Evolutionary conservation across 1,139 yeast genomes (phyloP).

Genomic region (Suhomyces choctaworum): DNA sequence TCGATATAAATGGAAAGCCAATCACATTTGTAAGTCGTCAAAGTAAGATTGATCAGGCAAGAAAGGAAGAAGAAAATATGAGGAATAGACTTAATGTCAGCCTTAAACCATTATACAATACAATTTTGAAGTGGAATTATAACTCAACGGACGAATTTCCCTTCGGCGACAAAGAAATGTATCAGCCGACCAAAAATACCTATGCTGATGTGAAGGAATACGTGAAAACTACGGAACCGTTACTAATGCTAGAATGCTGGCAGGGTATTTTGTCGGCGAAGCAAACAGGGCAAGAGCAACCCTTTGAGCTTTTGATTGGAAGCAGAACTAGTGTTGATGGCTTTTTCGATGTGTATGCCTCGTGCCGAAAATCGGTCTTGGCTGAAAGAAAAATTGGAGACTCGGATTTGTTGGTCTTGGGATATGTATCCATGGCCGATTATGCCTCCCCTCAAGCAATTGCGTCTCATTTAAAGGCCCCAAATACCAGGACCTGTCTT

Average conservation of each 20-base stretch:
- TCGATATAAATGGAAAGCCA: constrained; percentile 42
- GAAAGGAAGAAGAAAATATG: constrained; percentile 75
- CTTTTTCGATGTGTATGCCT: constrained; percentile 86
- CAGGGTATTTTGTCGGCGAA: constrained; percentile 79
- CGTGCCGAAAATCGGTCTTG: constrained; percentile 55
- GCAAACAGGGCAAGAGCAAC: constrained; percentile 59
- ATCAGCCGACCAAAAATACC: constrained; percentile 35
- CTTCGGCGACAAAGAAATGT: constrained; percentile 39
- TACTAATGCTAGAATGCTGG: constrained; percentile 90
- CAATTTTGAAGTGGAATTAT: constrained; percentile 78
- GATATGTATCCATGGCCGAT: constrained; percentile 38
- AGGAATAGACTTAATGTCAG: constrained; percentile 77
- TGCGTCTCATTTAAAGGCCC: constrained; percentile 28
- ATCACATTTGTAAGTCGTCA: constrained; percentile 20
- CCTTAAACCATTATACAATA: constrained; percentile 69
- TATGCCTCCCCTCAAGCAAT: constrained; percentile 19
- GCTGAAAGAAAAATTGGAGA: constrained; percentile 63
- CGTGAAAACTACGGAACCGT: constrained; percentile 68
- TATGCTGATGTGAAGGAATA: constrained; percentile 67
- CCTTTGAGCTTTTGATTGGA: constrained; percentile 72
- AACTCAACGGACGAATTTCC: constrained; percentile 61
- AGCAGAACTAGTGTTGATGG: constrained; percentile 82
- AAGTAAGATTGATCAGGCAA: constrained; percentile 39
- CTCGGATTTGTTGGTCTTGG: constrained; percentile 73
- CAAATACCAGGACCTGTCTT: constrained; percentile 52